Evolutionary conservation across 2,329 filamentous ascomycete species (phyloP), one percentile per base, ranked within the genome.

Genomic region (Penicillium sp.): DNA sequence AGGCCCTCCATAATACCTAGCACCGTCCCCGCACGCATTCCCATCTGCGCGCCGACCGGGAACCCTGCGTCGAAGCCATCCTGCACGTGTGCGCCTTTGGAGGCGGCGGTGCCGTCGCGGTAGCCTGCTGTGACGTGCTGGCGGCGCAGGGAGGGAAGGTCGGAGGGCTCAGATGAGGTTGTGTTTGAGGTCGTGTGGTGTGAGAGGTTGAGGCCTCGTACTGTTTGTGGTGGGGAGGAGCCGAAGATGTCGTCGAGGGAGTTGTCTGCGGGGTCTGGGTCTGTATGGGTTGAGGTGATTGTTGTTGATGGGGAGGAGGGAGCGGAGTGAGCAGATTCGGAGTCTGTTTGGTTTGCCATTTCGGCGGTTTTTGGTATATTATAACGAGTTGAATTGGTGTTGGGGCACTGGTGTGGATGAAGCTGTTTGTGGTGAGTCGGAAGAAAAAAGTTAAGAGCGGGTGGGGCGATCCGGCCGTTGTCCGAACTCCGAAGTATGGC

Each of bases 31-130:
- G 84, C 86, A 25, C 79, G 78, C 56, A 87, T 68, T 0, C 92
- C 93, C 27, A 97, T 74, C 43, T 86, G 83, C 0, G 89, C 91
- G 11, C 93, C 93, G 0, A 97, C 77, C 12, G 83, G 78, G 67
- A 90, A 97, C 0, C 92, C 92, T 56, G 92, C 88, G 66, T 99
- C 93, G 64, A 99, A 97, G 0, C 92, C 92, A 12, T 78, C 77
- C 71, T 99, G 93, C 22, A 96, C 82, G 61, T 83, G 86, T 40
- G 78, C 73, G 22, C 81, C 80, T 68, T 97, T 97, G 28, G 87
- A 87, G 3, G 75, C 75, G 0, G 86, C 80, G 45, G 97, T 80
- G 37, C 92, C 93, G 62, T 96, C 91, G 51, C 92, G 86, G 72
- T 97, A 97, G 16, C 93, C 93, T 33, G 88, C 84, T 7, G 88